Conservation (phyloP, 768 basidiomycete genomes). For the Termitomyces eurrhizus region DNA sequence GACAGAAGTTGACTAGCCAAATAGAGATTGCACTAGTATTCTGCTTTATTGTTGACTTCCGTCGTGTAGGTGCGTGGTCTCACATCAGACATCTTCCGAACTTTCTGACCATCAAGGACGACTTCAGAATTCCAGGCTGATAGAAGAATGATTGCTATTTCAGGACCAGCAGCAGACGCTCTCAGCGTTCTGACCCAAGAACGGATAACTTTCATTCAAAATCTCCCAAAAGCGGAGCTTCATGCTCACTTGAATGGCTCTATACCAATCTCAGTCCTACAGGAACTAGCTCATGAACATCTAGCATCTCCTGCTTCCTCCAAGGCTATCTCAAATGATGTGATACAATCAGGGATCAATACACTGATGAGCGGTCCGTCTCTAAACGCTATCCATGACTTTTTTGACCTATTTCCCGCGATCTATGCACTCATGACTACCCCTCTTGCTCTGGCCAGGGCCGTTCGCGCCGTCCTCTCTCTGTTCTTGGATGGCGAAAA, state of each 20-base stretch:
- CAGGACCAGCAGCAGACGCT: constrained; percentile 47
- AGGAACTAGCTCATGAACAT: constrained; percentile 53
- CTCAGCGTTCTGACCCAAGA: constrained; percentile 44
- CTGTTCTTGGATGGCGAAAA: constrained; percentile 49
- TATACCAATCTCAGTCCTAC: constrained; percentile 63
- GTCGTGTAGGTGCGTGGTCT: neutral
- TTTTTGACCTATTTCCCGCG: constrained; percentile 71
- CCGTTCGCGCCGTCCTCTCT: constrained; percentile 60
- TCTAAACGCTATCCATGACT: constrained; percentile 62
- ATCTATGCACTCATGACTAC: constrained; percentile 77
- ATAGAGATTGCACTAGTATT: neutral
- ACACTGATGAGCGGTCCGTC: constrained; percentile 39
- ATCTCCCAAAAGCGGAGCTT: constrained; percentile 77
- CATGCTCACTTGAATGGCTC: constrained; percentile 87
- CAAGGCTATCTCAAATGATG: constrained; percentile 18
- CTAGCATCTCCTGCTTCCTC: constrained; percentile 11
- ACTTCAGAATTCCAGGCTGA: neutral
- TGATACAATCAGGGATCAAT: constrained; percentile 27
- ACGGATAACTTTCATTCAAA: constrained; percentile 57
- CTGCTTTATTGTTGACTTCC: neutral
- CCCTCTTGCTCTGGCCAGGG: constrained; percentile 46
- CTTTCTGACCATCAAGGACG: neutral
- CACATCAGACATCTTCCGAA: neutral
- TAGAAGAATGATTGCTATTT: constrained; percentile 18
- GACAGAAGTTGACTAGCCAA: neutral